Conservation (phyloP, 176 grass and related monocot genomes). For the Panicum miliaceum region DNA sequence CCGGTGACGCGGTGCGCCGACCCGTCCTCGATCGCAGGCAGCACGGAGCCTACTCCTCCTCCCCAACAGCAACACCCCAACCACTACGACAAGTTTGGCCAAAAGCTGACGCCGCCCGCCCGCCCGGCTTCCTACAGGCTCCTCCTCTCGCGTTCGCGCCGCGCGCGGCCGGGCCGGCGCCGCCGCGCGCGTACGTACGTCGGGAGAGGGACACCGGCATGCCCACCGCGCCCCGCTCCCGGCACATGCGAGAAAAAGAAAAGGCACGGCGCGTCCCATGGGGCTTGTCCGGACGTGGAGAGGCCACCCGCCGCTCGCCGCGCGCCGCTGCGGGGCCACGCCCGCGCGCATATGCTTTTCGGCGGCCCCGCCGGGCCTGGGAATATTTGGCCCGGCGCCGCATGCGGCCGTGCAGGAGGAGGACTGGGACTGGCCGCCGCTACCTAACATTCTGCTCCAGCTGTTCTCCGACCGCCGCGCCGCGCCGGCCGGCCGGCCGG, state of each 20-base stretch:
- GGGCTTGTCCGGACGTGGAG: slow-evolving; percentile 44
- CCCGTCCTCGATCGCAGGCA: background rate
- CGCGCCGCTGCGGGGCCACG: background rate
- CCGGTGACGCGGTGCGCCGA: background rate
- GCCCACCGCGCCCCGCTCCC: background rate
- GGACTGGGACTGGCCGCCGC: background rate
- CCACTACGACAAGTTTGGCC: background rate
- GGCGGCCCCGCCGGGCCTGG: background rate
- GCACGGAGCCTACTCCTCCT: background rate
- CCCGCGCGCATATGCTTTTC: background rate
- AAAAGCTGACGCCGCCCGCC: background rate
- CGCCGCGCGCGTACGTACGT: background rate
- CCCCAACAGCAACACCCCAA: background rate
- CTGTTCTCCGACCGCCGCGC: background rate
- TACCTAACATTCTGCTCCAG: slow-evolving; percentile 14
- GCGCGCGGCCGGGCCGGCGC: background rate
- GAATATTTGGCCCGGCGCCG: slow-evolving; percentile 2
- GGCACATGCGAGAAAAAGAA: slow-evolving; percentile 20
- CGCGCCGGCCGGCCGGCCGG: background rate
- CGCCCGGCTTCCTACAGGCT: background rate
- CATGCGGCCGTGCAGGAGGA: background rate
- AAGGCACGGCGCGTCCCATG: slow-evolving; percentile 40
- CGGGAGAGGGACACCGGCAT: background rate
- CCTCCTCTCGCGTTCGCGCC: background rate
- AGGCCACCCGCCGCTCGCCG: slow-evolving; percentile 28